phyloP scores from a whole-genome alignment of 306 rosid genomes.

The Dicorynia guianensis region DNA sequence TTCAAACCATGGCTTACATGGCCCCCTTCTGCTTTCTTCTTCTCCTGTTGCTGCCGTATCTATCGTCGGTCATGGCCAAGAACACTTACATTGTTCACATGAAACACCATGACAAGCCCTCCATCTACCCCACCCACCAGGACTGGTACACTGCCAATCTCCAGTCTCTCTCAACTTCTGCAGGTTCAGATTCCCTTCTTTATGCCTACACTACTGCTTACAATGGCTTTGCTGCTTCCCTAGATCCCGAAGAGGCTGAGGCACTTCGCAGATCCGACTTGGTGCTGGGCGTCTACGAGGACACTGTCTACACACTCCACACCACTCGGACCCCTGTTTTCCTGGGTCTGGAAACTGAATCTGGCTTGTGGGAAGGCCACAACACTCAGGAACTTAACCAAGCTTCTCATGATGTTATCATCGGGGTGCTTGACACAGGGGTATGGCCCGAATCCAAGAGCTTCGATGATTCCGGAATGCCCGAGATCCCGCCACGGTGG shows the following conservation, averaged over 20 bases:
- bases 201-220: slow-evolving; percentile 73
- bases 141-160: slow-evolving; percentile 85
- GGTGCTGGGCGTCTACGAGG: slow-evolving; percentile 76
- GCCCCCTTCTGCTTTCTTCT: slow-evolving; percentile 19
- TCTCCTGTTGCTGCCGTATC: slow-evolving; percentile 36
- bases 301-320: slow-evolving; percentile 74
- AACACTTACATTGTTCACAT: slow-evolving; percentile 78
- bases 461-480: slow-evolving; percentile 75
- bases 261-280: slow-evolving; percentile 63
- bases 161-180: slow-evolving; percentile 53
- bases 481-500: slow-evolving; percentile 75
- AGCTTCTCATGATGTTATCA: slow-evolving; percentile 72
- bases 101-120: slow-evolving; percentile 63
- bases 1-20: slow-evolving; percentile 47
- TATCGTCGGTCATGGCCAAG: slow-evolving; percentile 34
- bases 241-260: slow-evolving; percentile 53
- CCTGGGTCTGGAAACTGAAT: slow-evolving; percentile 62
- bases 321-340: slow-evolving; percentile 91
- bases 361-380: slow-evolving; percentile 68
- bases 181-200: slow-evolving; percentile 53
- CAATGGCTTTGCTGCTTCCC: slow-evolving; percentile 82
- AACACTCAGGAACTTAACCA: slow-evolving; percentile 56
- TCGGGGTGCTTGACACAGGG: slow-evolving; percentile 87
- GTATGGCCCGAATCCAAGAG: slow-evolving; percentile 91
- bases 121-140: slow-evolving; percentile 57